phyloP scores from a whole-genome alignment of 805 yeast genomes.

The Debaryomyces prosopidis region DNA sequence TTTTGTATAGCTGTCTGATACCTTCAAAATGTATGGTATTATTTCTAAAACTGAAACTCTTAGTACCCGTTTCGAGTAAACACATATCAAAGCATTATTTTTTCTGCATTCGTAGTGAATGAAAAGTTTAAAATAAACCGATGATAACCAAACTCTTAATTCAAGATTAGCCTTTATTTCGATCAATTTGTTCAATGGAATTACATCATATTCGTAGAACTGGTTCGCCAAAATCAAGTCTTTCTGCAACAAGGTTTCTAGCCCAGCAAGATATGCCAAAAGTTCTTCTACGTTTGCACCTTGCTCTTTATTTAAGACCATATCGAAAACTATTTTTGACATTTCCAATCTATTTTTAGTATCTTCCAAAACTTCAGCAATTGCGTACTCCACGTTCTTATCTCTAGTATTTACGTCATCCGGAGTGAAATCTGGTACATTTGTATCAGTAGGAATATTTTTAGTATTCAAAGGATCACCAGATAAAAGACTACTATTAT shows the following conservation, averaged over 20 bases:
- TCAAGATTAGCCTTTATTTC: background rate
- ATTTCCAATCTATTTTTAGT: background rate
- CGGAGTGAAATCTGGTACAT: background rate
- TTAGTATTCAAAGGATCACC: constrained; percentile 47
- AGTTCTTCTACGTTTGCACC: background rate
- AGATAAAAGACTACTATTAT: constrained; percentile 38
- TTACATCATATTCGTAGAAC: no score
- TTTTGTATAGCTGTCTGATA: background rate
- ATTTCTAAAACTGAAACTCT: background rate
- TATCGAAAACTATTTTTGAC: background rate
- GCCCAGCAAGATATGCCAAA: background rate
- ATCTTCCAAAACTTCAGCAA: background rate
- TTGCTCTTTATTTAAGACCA: background rate
- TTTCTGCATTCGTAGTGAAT: constrained; percentile 36
- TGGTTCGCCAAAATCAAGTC: no score
- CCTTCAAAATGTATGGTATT: background rate
- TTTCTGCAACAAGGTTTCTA: background rate
- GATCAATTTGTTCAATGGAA: no score
- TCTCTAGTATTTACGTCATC: background rate
- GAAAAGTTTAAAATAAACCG: constrained; percentile 29
- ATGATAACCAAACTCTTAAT: background rate
- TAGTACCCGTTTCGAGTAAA: constrained; percentile 28
- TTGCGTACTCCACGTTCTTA: background rate
- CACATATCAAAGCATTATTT: constrained; percentile 28
- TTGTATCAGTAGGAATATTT: constrained; percentile 27